Base-by-base conservation (phyloP, 176 grass and related monocot species). In the Calamus simplicifolius region DNA sequence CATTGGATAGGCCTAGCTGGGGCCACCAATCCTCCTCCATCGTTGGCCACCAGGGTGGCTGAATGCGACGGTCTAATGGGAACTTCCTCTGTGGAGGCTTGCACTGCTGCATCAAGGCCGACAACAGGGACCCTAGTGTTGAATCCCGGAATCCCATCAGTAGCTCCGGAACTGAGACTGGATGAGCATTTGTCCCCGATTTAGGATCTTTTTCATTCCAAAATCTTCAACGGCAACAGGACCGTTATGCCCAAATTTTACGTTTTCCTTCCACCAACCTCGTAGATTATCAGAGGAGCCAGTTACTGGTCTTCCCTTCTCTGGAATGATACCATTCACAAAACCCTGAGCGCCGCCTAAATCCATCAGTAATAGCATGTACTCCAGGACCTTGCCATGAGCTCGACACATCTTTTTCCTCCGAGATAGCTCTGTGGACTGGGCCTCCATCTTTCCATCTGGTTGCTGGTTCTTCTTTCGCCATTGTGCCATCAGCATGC, bases 181-280 rank as follows among this genome's bases (percentile, higher is more conserved):
- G 5, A 15, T 17, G n/a, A n/a, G n/a, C 2, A 19, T 16, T 18
- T 3, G 29, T 35, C 31, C 2, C 5, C 59, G 1, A 18, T 5
- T 16, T 28, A 5, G 13, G 3, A 8, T 29, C 10, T 18, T 62
- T 12, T 62, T 6, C n/a, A 2, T 23, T n/a, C n/a, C 6, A 18
- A 18, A 48, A 43, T 19, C 14, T 2, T 43, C 30, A 0, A 35
- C 5, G n/a, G 58, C 58, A 1, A 31, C 29, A 6, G 18, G 58
- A 17, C 58, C 58, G 16, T 61, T 48, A 6, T 18, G 17, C 4
- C 48, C 59, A 13, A 62, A 62, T 3, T 29, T 29, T 5, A 62
- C 59, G 18, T 62, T 62, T n/a, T 48, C 59, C 59, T 62, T 62
- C 59, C 59, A 62, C 59, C 59, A 62, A 35, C 30, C 59, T 10